Conservation (phyloP, 2,329 filamentous ascomycete genomes). For the Penicillium fuscoglaucum region DNA sequence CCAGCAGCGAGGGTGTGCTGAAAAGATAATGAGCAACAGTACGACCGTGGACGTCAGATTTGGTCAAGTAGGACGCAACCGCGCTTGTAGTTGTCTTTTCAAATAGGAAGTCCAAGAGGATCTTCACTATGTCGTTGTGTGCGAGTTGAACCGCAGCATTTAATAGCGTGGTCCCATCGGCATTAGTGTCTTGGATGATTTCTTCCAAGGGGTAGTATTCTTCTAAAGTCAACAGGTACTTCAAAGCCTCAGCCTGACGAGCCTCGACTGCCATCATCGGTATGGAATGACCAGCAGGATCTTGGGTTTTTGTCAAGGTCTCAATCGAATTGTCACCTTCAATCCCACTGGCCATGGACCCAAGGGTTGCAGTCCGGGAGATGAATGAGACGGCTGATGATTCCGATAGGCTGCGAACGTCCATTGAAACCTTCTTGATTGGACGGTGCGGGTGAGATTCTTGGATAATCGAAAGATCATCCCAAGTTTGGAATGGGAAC, state of each 20-base stretch:
- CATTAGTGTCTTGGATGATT: constrained; percentile 81
- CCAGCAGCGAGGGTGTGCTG: constrained; percentile 79
- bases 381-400: constrained; percentile 80
- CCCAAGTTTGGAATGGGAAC: constrained; percentile 79
- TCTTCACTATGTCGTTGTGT: constrained; percentile 70
- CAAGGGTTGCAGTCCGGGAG: constrained; percentile 75
- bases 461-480: constrained; percentile 45
- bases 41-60: constrained; percentile 80
- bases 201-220: constrained; percentile 71
- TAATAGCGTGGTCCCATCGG: constrained; percentile 83
- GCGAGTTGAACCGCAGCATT: constrained; percentile 88
- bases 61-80: constrained; percentile 67
- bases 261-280: constrained; percentile 82
- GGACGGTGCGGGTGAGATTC: constrained; percentile 49
- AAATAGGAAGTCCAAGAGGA: constrained; percentile 71
- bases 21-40: constrained; percentile 96
- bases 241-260: constrained; percentile 68
- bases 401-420: constrained; percentile 82
- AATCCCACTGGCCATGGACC: constrained; percentile 69
- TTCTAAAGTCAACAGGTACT: constrained; percentile 74
- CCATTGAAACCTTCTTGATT: constrained; percentile 82
- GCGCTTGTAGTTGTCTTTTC: constrained; percentile 56
- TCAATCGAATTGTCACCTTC: constrained; percentile 87
- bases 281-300: constrained; percentile 74
- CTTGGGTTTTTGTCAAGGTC: constrained; percentile 57